Conservation (phyloP, 805 yeast genomes). For the Kregervanrija fluxuum region DNA sequence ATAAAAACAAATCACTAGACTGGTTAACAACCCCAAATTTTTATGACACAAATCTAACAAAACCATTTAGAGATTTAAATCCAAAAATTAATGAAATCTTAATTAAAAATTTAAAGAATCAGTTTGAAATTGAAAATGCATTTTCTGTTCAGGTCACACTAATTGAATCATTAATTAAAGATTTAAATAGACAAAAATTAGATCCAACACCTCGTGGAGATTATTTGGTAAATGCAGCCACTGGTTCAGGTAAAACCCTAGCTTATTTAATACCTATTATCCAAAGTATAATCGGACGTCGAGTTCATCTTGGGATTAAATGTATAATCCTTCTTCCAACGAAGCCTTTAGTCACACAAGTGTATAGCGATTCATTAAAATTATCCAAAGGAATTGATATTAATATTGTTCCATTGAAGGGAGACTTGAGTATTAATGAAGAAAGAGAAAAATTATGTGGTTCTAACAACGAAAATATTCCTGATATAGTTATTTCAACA, state of each 20-base stretch:
- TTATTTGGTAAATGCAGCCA: constrained; percentile 82
- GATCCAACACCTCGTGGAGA: constrained; percentile 62
- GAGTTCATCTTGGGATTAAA: constrained; percentile 47
- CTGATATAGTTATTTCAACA: constrained; percentile 65
- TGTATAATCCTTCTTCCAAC: constrained; percentile 87
- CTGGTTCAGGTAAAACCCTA: constrained; percentile 94
- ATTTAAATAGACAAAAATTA: constrained; percentile 30
- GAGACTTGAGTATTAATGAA: constrained; percentile 42
- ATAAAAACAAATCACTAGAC: constrained; percentile 35
- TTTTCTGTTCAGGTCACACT: constrained; percentile 75
- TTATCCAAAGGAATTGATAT: constrained; percentile 64
- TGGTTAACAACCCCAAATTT: constrained; percentile 67
- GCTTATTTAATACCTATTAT: constrained; percentile 83
- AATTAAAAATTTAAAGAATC: constrained; percentile 36
- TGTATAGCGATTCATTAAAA: constrained; percentile 51
- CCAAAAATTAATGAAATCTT: constrained; percentile 36
- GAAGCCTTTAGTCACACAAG: constrained; percentile 79
- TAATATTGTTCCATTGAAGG: constrained; percentile 53
- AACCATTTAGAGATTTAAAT: constrained; percentile 42
- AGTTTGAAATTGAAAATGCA: constrained; percentile 45
- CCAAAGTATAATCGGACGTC: constrained; percentile 43
- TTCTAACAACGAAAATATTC: constrained; percentile 25
- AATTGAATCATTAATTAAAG: constrained; percentile 44
- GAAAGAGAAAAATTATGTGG: constrained; percentile 46
- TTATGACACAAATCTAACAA: constrained; percentile 38